These are phyloP conservation scores for Yamadazyma buinensis DNA, from an alignment of 1,139 yeast species.

Conservation along the genomic window DNA sequence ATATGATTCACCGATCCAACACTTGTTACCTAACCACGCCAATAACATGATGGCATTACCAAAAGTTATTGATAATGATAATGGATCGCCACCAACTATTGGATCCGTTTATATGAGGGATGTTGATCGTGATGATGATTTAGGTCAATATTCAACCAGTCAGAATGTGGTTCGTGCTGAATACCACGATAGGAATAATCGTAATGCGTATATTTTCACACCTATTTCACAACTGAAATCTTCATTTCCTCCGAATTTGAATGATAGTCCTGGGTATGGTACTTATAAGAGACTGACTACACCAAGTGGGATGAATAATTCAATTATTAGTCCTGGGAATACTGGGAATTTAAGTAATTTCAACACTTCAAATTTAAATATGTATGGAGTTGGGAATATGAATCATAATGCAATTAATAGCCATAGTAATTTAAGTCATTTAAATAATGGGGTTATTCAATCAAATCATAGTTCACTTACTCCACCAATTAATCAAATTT, in stretches of 20 bases:
- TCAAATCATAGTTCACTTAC: too few species aligned
- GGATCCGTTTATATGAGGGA: slow-evolving; percentile 88
- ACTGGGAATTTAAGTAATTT: slow-evolving; percentile 2
- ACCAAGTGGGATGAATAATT: neutral
- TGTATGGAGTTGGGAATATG: slow-evolving; percentile 6
- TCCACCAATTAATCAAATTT: too few species aligned
- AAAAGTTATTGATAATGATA: slow-evolving; percentile 76
- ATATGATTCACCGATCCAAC: slow-evolving; percentile 79
- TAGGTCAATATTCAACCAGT: slow-evolving; percentile 64
- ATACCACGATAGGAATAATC: slow-evolving; percentile 49
- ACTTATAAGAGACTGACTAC: neutral
- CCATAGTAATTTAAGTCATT: too few species aligned
- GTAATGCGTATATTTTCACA: slow-evolving; percentile 43
- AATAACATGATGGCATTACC: slow-evolving; percentile 72
- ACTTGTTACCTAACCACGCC: slow-evolving; percentile 71
- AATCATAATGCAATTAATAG: too few species aligned
- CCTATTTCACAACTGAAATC: slow-evolving; percentile 46
- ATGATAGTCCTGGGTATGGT: neutral
- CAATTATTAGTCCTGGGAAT: neutral
- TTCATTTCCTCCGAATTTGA: slow-evolving; percentile 7
- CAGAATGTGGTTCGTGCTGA: slow-evolving; percentile 51
- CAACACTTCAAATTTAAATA: slow-evolving; percentile 19
- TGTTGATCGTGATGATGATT: slow-evolving; percentile 70
- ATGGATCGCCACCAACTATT: slow-evolving; percentile 72
- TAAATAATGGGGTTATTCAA: too few species aligned